These are phyloP conservation scores for Aspergillus oerlinghausenensis DNA, from an alignment of 2,329 filamentous ascomycete genomes.

Conservation along the genomic window DNA sequence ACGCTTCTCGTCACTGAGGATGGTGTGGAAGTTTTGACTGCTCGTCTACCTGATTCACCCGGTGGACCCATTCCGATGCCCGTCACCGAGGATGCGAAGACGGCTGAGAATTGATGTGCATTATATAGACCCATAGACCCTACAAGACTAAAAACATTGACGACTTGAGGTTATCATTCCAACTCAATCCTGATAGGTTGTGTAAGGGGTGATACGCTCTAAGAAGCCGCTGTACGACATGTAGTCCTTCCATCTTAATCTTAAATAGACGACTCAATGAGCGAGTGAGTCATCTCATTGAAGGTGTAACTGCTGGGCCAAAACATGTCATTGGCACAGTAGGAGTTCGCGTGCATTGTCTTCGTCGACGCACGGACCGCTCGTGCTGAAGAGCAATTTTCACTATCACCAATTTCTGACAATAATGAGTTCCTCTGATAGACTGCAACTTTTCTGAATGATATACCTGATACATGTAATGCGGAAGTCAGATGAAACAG, in stretches of 20 bases:
- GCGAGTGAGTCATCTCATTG: not conserved
- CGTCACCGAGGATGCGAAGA: not conserved
- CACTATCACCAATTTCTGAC: too few species aligned
- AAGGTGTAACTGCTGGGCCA: not conserved
- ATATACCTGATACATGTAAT: not conserved
- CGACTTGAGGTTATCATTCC: not conserved
- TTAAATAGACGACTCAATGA: not conserved
- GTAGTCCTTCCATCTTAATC: not conserved
- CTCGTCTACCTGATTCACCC: conserved; percentile 66
- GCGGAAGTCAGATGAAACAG: not conserved
- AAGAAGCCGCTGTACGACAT: not conserved
- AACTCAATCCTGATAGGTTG: not conserved
- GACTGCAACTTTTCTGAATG: not conserved
- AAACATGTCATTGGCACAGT: not conserved
- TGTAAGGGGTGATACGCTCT: not conserved
- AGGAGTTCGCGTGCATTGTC: too few species aligned
- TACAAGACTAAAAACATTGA: not conserved
- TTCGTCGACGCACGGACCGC: not conserved
- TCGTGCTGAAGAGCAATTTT: too few species aligned
- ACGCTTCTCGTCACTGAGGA: conserved; percentile 78
- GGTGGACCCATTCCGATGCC: conserved; percentile 66
- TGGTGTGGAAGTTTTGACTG: conserved; percentile 77
- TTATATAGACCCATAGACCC: not conserved
- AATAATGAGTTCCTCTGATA: not conserved
- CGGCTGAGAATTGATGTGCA: not conserved